phyloP scores from a whole-genome alignment of 2,329 filamentous ascomycete genomes.

The Madurella fahalii region DNA sequence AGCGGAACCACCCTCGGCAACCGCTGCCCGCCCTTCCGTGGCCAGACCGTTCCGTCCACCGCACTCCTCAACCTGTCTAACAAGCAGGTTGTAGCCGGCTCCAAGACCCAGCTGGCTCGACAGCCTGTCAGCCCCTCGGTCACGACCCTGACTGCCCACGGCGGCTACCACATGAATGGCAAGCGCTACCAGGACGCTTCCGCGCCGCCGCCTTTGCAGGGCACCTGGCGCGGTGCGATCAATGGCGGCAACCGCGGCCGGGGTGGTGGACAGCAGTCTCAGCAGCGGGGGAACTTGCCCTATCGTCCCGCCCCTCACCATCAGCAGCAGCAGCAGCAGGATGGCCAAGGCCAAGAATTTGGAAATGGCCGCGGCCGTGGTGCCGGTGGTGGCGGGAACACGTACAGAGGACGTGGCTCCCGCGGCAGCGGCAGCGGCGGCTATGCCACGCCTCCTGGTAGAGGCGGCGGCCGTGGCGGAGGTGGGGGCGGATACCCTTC shows the following conservation, averaged over 20 bases:
- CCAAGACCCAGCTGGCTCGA: slow-evolving; percentile 55
- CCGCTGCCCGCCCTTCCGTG: slow-evolving; percentile 87
- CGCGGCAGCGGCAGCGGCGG: too few relatives aligned
- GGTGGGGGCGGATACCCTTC: slow-evolving; percentile 17
- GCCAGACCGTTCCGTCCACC: slow-evolving; percentile 84
- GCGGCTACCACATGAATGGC: slow-evolving; percentile 53
- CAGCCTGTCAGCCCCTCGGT: slow-evolving; percentile 43
- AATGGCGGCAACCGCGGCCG: slow-evolving; percentile 43
- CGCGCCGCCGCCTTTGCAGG: slow-evolving; percentile 51
- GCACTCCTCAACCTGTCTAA: slow-evolving; percentile 84
- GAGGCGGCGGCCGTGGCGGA: slow-evolving; percentile 31
- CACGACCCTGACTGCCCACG: slow-evolving; percentile 49
- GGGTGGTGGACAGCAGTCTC: slow-evolving; percentile 25
- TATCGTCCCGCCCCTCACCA: slow-evolving; percentile 39
- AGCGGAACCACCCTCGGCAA: slow-evolving; percentile 89
- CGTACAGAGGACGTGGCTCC: slow-evolving; percentile 4
- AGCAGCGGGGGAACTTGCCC: slow-evolving; percentile 44
- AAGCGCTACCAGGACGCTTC: slow-evolving; percentile 59
- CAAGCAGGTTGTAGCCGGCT: slow-evolving; percentile 71
- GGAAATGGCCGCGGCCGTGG: slow-evolving; percentile 12
- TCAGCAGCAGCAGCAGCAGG: slow-evolving; percentile 18
- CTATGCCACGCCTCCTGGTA: background rate
- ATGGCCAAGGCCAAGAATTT: slow-evolving; percentile 11
- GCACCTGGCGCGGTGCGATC: slow-evolving; percentile 55
- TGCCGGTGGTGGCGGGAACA: slow-evolving; percentile 14